phyloP scores from a whole-genome alignment of 768 basidiomycete species.

The Lactifluus hygrophoroides region DNA sequence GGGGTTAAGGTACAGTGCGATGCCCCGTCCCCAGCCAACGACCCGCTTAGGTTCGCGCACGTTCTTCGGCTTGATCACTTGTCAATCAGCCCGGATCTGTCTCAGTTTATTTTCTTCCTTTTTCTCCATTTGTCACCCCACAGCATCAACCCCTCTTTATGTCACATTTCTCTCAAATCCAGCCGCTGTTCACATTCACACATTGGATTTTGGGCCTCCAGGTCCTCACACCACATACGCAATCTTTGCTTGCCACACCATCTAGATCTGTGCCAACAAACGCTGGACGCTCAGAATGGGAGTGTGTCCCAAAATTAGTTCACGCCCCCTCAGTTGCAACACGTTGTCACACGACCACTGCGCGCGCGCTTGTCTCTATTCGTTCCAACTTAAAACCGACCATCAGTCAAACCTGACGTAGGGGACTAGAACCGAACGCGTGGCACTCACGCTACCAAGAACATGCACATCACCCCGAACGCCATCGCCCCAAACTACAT shows the following conservation, averaged over 20 bases:
- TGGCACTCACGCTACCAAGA: slow-evolving; percentile 74
- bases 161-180: background rate
- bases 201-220: background rate
- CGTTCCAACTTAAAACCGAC: slow-evolving; percentile 56
- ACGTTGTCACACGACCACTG: slow-evolving; percentile 17
- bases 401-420: slow-evolving; percentile 10
- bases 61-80: slow-evolving; percentile 29
- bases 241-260: background rate
- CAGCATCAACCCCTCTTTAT: background rate
- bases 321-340: background rate
- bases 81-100: background rate
- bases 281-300: background rate
- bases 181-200: background rate
- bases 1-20: slow-evolving; percentile 1
- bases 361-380: slow-evolving; percentile 35
- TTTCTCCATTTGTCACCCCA: background rate
- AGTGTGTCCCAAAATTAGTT: slow-evolving; percentile 4
- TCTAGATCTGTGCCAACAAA: slow-evolving; percentile 5
- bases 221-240: background rate
- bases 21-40: slow-evolving; percentile 19
- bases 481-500: slow-evolving; percentile 84
- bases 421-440: slow-evolving; percentile 3
- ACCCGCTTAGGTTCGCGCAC: slow-evolving; percentile 28
- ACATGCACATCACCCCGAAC: slow-evolving; percentile 87
- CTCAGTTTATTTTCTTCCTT: background rate